These are phyloP conservation scores for Coniochaeta hoffmannii DNA, from an alignment of 2,329 filamentous ascomycete genomes.

Conservation along the genomic window DNA sequence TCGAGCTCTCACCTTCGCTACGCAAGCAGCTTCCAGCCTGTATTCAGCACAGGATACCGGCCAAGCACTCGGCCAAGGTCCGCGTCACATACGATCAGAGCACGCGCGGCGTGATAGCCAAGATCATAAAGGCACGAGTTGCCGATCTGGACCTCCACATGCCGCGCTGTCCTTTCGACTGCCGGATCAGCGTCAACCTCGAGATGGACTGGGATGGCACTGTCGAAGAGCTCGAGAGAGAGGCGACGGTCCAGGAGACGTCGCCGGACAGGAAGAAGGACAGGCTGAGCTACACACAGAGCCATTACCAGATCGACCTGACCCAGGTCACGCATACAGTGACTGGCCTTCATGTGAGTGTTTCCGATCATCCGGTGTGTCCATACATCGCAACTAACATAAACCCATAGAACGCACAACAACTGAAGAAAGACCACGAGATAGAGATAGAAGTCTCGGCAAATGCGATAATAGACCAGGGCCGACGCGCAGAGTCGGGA, in stretches of 20 bases:
- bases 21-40: slow-evolving; percentile 55
- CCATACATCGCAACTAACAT: background rate
- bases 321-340: slow-evolving; percentile 68
- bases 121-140: slow-evolving; percentile 88
- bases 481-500: slow-evolving; percentile 42
- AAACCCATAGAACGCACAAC: slow-evolving; percentile 26
- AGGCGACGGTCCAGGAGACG: slow-evolving; percentile 26
- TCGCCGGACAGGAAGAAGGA: slow-evolving; percentile 72
- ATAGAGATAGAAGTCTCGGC: slow-evolving; percentile 72
- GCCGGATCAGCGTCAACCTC: slow-evolving; percentile 87
- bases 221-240: slow-evolving; percentile 44
- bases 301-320: slow-evolving; percentile 82
- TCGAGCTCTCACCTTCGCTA: slow-evolving; percentile 58
- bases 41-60: slow-evolving; percentile 52
- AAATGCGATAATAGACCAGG: slow-evolving; percentile 57
- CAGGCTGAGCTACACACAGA: slow-evolving; percentile 81
- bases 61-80: slow-evolving; percentile 51
- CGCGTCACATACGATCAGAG: slow-evolving; percentile 73
- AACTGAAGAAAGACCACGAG: slow-evolving; percentile 63
- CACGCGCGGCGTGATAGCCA: slow-evolving; percentile 61
- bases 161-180: slow-evolving; percentile 73
- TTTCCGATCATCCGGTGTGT: background rate
- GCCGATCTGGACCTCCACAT: slow-evolving; percentile 83
- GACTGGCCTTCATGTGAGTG: slow-evolving; percentile 11
- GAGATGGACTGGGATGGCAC: slow-evolving; percentile 82